phyloP scores from a whole-genome alignment of 805 yeast species.

The Candida anglica region DNA sequence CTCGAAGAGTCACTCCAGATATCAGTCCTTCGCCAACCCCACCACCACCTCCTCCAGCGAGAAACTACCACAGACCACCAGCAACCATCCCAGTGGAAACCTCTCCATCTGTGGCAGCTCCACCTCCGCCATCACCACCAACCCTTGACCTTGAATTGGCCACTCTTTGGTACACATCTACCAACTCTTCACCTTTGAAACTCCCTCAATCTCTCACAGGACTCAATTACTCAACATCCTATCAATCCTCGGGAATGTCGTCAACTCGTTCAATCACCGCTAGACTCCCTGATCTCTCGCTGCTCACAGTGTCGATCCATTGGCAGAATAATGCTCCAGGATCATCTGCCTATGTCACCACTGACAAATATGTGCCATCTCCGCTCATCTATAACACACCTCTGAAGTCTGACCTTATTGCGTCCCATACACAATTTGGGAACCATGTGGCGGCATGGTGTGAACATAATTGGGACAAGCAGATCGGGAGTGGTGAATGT shows the following conservation, averaged over 20 bases:
- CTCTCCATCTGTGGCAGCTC: too few relatives aligned
- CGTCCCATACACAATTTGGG: conserved; percentile 39
- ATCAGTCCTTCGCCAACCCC: conserved; percentile 10
- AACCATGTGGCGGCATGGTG: conserved; percentile 54
- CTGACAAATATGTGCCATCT: too few relatives aligned
- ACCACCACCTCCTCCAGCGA: conserved; percentile 29
- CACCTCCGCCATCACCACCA: too few relatives aligned
- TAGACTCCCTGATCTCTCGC: conserved; percentile 41
- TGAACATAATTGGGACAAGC: conserved; percentile 42
- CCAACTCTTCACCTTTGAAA: conserved; percentile 11
- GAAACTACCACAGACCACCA: conserved; percentile 18
- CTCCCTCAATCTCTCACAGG: conserved; percentile 39
- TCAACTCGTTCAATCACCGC: conserved; percentile 27
- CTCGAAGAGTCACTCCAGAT: too few relatives aligned
- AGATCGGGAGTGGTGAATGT: conserved; percentile 56
- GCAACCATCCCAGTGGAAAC: conserved; percentile 14
- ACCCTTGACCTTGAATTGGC: conserved; percentile 38
- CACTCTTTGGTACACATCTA: conserved; percentile 44
- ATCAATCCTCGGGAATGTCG: conserved; percentile 10
- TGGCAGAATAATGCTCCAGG: conserved; percentile 33
- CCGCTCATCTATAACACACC: too few relatives aligned
- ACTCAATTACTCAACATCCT: conserved; percentile 25
- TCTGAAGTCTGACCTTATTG: conserved; percentile 23
- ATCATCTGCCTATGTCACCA: too few relatives aligned
- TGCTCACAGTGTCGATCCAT: conserved; percentile 25